phyloP scores from a whole-genome alignment of 306 rosid genomes.

The Corylus avellana region DNA sequence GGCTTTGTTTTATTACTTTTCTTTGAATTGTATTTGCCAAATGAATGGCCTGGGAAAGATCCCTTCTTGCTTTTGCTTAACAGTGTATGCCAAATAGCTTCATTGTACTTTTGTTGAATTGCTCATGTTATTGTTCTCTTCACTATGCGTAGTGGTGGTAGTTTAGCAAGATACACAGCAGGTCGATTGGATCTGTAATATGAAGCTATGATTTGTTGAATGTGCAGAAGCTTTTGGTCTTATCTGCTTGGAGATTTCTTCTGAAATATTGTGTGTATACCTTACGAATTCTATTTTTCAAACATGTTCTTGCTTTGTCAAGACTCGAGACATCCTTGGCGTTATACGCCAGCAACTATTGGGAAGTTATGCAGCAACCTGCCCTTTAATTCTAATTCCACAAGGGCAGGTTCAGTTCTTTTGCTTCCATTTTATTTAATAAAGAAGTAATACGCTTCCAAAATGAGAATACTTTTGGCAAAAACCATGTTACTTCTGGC shows the following conservation, averaged over 20 bases:
- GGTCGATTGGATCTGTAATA: neutral
- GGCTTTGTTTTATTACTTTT: conserved; percentile 2
- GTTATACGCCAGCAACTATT: neutral
- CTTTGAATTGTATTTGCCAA: neutral
- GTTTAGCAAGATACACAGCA: neutral
- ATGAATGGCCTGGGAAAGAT: neutral
- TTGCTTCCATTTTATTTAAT: no score
- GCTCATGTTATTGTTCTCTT: neutral
- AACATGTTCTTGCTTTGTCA: neutral
- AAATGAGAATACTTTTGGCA: neutral
- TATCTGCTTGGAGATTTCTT: neutral
- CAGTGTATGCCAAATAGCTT: neutral
- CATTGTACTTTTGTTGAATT: neutral
- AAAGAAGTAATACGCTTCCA: neutral
- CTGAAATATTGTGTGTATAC: neutral
- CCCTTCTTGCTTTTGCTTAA: neutral
- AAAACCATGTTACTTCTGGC: neutral
- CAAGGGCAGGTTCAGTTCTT: no score
- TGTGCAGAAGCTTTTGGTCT: neutral
- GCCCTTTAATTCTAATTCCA: no score
- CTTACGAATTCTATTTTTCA: neutral
- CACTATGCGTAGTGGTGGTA: no score
- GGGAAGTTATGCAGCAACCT: neutral
- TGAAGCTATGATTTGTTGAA: neutral
- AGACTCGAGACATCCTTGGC: neutral